Base-by-base conservation (phyloP, 2,329 filamentous ascomycete species). In the Colletotrichum lindemuthianum region DNA sequence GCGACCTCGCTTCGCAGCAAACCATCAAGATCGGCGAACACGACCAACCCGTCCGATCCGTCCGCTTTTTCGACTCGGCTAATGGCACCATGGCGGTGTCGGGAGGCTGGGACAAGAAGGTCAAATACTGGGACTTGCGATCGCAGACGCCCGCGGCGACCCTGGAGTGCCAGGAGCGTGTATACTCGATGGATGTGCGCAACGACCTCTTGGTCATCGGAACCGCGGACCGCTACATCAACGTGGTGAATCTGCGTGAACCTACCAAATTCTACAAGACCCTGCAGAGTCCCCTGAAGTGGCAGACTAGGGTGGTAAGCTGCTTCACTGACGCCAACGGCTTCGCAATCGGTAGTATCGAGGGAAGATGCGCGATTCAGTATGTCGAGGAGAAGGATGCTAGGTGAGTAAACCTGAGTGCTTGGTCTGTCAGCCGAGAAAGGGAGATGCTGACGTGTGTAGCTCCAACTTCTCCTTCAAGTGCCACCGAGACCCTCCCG, bases 401-500 rank as follows among this genome's bases (percentile, higher is more conserved):
- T 3, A 87, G 79, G 90, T 90, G 81, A 73, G 82, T 73, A 40
- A 5, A 8, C 32, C 32, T 40, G 41, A 45, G 13, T 24, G 24
- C 24, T 13, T 48, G 44, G 16, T n/a, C 15, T 16, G 44, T 10
- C 9, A n/a, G 60, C 11, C 9, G 5, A n/a, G 32, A 15, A 13
- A 13, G n/a, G 24, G 33, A 50, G 67, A 41, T 49, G 48, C 53
- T 69, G 39, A 61, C 51, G n/a, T 15, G 32, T 2, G 16, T 69
- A 90, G 89, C 72, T 91, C 90, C 73, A 98, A 99, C 82, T 99
- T 99, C 84, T 97, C 93, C 45, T 99, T 99, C 88, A 98, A 98
- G 80, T 99, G 96, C 79, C 96, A 99, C 78, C 93, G 96, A 64
- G 92, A 97, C 72, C 87, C 88, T 6, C 88, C 91, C 1, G 81